phyloP scores from a whole-genome alignment of 2,329 filamentous ascomycete genomes.

The Ophiostoma sp. region DNA sequence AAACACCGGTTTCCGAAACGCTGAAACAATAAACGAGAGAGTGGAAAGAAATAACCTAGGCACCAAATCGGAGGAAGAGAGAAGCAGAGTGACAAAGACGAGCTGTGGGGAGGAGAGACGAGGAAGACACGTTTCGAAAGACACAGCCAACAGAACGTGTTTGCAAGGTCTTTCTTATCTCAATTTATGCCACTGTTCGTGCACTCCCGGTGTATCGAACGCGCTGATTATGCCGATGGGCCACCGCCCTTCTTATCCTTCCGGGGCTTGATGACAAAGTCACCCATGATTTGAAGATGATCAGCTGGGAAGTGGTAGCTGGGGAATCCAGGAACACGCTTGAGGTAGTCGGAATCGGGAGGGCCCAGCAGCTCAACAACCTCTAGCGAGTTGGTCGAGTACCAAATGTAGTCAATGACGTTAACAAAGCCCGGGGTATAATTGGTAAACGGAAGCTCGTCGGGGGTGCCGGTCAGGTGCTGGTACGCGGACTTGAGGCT shows the following conservation, averaged over 20 bases:
- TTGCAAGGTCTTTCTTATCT: no score
- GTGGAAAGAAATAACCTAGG: constrained; percentile 8
- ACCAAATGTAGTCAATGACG: constrained; percentile 97
- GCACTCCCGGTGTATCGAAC: background rate
- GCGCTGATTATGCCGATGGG: background rate
- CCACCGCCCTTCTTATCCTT: constrained; percentile 65
- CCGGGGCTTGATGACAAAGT: constrained; percentile 81
- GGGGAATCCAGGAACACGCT: constrained; percentile 83
- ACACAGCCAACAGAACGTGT: background rate
- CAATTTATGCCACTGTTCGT: background rate
- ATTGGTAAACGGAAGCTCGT: constrained; percentile 89
- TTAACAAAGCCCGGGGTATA: constrained; percentile 91
- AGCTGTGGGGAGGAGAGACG: background rate
- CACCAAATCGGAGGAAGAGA: background rate
- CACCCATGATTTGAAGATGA: constrained; percentile 81
- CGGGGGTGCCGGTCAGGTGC: constrained; percentile 72
- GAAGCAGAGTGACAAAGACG: background rate
- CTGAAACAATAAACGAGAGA: constrained; percentile 15
- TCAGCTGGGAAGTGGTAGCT: constrained; percentile 94
- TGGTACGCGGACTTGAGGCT: constrained; percentile 86
- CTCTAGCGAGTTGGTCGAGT: constrained; percentile 82
- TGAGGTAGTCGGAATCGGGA: constrained; percentile 78
- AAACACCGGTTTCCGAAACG: constrained; percentile 16
- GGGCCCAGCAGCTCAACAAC: constrained; percentile 79
- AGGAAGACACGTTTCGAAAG: background rate